phyloP scores from a whole-genome alignment of 257 asterid species.

The Solanum megistacrolobum region DNA sequence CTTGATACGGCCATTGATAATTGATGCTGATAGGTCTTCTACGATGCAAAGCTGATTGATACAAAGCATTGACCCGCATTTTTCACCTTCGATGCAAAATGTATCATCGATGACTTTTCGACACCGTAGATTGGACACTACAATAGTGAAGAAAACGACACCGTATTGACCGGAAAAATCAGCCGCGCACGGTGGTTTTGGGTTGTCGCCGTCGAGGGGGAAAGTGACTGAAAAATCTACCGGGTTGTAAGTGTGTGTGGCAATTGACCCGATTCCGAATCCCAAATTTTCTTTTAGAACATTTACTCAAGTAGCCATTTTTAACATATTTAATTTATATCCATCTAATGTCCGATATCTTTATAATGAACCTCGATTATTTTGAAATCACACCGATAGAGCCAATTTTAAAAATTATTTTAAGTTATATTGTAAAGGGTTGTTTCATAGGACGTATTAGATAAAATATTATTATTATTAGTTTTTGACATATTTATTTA shows the following conservation, averaged over 20 bases:
- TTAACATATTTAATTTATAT: background rate
- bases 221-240: background rate
- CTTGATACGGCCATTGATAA: conserved; percentile 57
- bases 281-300: background rate
- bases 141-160: background rate
- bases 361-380: too few relatives aligned
- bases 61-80: conserved; percentile 18
- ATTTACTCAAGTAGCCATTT: background rate
- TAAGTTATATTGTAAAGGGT: background rate
- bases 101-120: background rate
- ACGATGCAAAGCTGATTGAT: conserved; percentile 7
- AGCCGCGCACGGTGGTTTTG: background rate
- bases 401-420: too few relatives aligned
- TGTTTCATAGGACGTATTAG: background rate
- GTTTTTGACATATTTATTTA: too few relatives aligned
- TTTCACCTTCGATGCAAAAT: conserved; percentile 5
- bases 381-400: background rate
- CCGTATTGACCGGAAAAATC: background rate
- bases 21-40: conserved; percentile 11
- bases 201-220: background rate
- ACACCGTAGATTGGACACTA: background rate
- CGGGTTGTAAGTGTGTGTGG: background rate
- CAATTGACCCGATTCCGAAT: background rate
- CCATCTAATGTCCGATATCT: background rate
- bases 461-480: background rate